A percentile compares a stretch with the other conserved stretches of the same genome.
These are phyloP conservation scores for Cladosporium sp. DNA, from an alignment of 2,329 filamentous ascomycete species.

Conservation along the genomic window DNA sequence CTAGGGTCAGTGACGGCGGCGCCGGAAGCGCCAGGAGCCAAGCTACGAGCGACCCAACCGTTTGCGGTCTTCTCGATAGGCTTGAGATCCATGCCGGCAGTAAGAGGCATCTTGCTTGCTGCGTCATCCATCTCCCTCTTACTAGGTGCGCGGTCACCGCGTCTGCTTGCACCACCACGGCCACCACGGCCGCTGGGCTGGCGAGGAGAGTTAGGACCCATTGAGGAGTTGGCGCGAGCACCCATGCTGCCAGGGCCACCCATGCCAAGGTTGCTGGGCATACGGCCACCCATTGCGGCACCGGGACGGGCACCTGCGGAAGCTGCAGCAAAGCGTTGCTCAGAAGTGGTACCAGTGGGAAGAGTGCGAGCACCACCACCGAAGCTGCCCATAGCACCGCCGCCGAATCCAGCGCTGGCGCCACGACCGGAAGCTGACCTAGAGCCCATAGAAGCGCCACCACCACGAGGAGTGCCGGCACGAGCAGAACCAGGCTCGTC, in stretches of 20 bases:
- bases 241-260: slow-evolving; percentile 14
- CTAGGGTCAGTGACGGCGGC: slow-evolving; percentile 43
- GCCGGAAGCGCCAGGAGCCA: slow-evolving; percentile 46
- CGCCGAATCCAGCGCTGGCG: slow-evolving; percentile 35
- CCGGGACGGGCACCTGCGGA: slow-evolving; percentile 19
- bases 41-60: slow-evolving; percentile 85
- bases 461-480: slow-evolving; percentile 54
- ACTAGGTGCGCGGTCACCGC: slow-evolving; percentile 47
- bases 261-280: slow-evolving; percentile 54
- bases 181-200: slow-evolving; percentile 41
- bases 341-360: slow-evolving; percentile 72
- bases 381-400: slow-evolving; percentile 69
- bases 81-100: slow-evolving; percentile 75
- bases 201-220: slow-evolving; percentile 67
- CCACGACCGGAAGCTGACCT: slow-evolving; percentile 43
- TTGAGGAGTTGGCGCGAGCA: slow-evolving; percentile 55
- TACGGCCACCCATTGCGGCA: slow-evolving; percentile 50
- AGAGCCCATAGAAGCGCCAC: slow-evolving; percentile 44
- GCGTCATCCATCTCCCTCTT: slow-evolving; percentile 61
- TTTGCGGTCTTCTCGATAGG: slow-evolving; percentile 66
- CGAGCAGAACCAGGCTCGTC: slow-evolving; percentile 58
- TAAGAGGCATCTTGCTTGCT: slow-evolving; percentile 88
- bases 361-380: slow-evolving; percentile 53
- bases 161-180: slow-evolving; percentile 64
- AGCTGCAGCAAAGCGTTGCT: slow-evolving; percentile 59